Evolutionary conservation across 2,329 filamentous ascomycete species (phyloP).

Genomic region (Apiospora phragmitis): DNA sequence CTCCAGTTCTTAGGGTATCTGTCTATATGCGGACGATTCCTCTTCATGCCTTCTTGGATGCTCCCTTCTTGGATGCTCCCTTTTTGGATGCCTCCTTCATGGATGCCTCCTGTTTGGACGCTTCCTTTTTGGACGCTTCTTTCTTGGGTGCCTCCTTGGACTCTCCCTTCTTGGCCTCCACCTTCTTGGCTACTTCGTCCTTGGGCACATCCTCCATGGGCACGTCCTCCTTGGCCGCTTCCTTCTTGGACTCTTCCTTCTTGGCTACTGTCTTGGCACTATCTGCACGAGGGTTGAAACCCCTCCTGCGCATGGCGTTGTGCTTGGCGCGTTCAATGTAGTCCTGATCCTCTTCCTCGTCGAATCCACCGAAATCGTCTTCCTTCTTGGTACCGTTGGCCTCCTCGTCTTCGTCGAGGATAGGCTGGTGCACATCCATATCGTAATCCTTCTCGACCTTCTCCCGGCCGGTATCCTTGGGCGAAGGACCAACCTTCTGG

Average conservation of each 20-base stretch:
- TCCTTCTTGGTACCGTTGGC: constrained; percentile 43
- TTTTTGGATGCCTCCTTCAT: background rate
- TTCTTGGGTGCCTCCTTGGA: background rate
- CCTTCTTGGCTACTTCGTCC: background rate
- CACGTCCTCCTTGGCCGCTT: background rate
- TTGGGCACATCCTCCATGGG: background rate
- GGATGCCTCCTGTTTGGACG: background rate
- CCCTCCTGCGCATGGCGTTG: constrained; percentile 72
- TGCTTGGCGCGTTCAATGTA: constrained; percentile 74
- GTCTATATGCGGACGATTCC: background rate
- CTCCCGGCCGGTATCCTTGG: constrained; percentile 49
- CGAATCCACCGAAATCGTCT: constrained; percentile 70
- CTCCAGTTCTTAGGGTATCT: background rate
- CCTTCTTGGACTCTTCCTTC: constrained; percentile 4
- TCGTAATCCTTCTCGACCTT: constrained; percentile 24
- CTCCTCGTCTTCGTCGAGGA: constrained; percentile 42
- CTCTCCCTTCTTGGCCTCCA: background rate
- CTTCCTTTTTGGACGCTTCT: background rate
- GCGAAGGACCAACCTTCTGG: constrained; percentile 84
- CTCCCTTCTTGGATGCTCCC: background rate
- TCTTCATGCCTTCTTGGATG: constrained; percentile 1
- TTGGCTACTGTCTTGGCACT: constrained; percentile 1
- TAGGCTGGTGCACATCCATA: constrained; percentile 69
- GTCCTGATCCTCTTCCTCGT: constrained; percentile 70
- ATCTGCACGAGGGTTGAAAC: constrained; percentile 60